A percentile compares a stretch with the other conserved stretches of the same genome.
Evolutionary conservation across 192 early-diverging fungal species (phyloP).

Genomic region (Funneliformis mosseae): DNA sequence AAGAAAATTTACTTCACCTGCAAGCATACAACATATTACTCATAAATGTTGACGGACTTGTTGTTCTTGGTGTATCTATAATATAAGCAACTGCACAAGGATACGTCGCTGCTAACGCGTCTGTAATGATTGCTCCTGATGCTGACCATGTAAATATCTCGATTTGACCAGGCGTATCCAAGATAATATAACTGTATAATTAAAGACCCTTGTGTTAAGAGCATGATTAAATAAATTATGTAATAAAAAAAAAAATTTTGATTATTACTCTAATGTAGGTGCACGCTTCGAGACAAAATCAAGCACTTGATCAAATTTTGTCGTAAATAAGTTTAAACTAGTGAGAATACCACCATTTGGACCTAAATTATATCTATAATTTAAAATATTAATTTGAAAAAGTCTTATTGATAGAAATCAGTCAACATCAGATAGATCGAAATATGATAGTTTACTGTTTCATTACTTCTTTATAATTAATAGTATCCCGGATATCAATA

Average conservation of each 20-base stretch:
- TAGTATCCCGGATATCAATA: constrained; percentile 96
- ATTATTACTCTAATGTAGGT: constrained; percentile 61
- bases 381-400: not conserved
- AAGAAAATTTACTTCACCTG: constrained; percentile 38
- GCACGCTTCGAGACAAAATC: constrained; percentile 82
- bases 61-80: constrained; percentile 94
- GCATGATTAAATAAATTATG: not conserved
- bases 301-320: constrained; percentile 98
- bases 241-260: not conserved
- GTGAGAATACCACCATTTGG: constrained; percentile 98
- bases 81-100: constrained; percentile 92
- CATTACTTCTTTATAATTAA: constrained; percentile 99
- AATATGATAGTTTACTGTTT: constrained; percentile 66
- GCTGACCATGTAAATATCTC: constrained; percentile 99
- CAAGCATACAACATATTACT: constrained; percentile 99
- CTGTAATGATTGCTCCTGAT: constrained; percentile 93
- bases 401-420: not conserved
- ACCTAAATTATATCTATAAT: constrained; percentile 82
- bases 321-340: constrained; percentile 94
- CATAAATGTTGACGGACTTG: constrained; percentile 95
- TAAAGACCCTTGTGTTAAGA: not conserved
- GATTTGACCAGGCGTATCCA: constrained; percentile 98
- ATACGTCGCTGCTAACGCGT: constrained; percentile 86
- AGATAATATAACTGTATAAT: constrained; percentile 67
- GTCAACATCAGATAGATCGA: not conserved